Evolutionary conservation across 495 filamentous ascomycete genomes (phyloP).

Genomic region (Barbatosphaeria neglecta): DNA sequence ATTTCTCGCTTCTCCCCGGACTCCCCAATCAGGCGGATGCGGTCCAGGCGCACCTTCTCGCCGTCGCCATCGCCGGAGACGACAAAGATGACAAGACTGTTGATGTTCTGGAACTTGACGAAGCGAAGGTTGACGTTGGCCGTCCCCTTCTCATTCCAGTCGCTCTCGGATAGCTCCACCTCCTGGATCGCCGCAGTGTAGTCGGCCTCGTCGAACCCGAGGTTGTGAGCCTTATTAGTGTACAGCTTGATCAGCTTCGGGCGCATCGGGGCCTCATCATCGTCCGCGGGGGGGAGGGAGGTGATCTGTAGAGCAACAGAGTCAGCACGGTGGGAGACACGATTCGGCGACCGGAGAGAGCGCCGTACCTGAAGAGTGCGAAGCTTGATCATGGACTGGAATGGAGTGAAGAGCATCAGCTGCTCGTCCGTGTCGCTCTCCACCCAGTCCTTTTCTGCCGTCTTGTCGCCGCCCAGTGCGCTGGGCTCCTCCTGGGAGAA

Average conservation of each 20-base stretch:
- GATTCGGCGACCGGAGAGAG: not conserved
- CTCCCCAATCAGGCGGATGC: slow-evolving; percentile 79
- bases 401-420: slow-evolving; percentile 86
- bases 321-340: slow-evolving; percentile 6
- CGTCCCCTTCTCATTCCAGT: slow-evolving; percentile 89
- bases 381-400: slow-evolving; percentile 79
- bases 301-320: slow-evolving; percentile 55
- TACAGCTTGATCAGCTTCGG: slow-evolving; percentile 80
- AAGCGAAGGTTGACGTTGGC: slow-evolving; percentile 75
- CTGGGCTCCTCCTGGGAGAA: slow-evolving; percentile 59
- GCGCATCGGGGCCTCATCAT: slow-evolving; percentile 68
- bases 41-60: slow-evolving; percentile 79
- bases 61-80: slow-evolving; percentile 75
- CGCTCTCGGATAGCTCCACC: slow-evolving; percentile 55
- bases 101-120: slow-evolving; percentile 94
- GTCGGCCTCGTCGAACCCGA: slow-evolving; percentile 93
- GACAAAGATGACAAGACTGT: slow-evolving; percentile 76
- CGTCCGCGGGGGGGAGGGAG: slow-evolving; percentile 59
- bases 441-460: slow-evolving; percentile 66
- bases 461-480: slow-evolving; percentile 52
- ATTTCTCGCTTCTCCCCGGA: slow-evolving; percentile 83
- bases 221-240: slow-evolving; percentile 72
- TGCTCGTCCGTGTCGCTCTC: slow-evolving; percentile 99
- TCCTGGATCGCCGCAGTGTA: slow-evolving; percentile 68
- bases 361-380: slow-evolving; percentile 57